These are phyloP conservation scores for Elaeis guineensis DNA, from an alignment of 176 grass and related monocot species.

Conservation along the genomic window DNA sequence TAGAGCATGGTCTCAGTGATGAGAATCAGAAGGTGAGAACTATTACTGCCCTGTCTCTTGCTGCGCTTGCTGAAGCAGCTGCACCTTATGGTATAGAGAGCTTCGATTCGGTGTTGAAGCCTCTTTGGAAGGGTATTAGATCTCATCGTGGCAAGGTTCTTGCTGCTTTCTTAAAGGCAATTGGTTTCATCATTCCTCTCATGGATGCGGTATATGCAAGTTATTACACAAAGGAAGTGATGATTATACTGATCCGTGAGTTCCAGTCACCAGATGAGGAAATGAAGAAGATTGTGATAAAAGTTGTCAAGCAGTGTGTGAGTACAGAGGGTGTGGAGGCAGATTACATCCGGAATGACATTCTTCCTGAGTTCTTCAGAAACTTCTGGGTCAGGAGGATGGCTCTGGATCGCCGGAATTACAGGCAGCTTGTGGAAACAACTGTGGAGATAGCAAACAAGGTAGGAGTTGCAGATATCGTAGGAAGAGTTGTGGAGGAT, in stretches of 20 bases:
- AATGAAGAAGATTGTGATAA: constrained; percentile 98
- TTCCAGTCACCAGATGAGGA: constrained; percentile 99
- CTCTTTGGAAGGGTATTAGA: constrained; percentile 94
- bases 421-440: constrained; percentile 96
- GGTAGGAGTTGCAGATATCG: constrained; percentile 88
- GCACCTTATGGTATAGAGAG: constrained; percentile 97
- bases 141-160: constrained; percentile 90
- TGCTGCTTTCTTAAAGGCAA: constrained; percentile 91
- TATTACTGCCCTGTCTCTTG: constrained; percentile 89
- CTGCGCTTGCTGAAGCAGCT: constrained; percentile 85
- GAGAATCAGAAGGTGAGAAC: constrained; percentile 97
- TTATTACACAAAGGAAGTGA: constrained; percentile 97
- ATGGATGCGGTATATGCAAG: constrained; percentile 97
- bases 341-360: constrained; percentile 75
- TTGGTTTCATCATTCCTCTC: constrained; percentile 96
- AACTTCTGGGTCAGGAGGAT: constrained; percentile 97
- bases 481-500: constrained; percentile 82
- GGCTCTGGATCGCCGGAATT: constrained; percentile 91
- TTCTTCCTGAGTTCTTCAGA: constrained; percentile 85
- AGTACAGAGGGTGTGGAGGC: constrained; percentile 96
- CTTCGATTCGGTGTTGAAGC: constrained; percentile 91
- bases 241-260: constrained; percentile 85
- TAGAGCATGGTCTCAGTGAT: constrained; percentile 83
- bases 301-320: constrained; percentile 97
- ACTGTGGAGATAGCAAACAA: constrained; percentile 98